Conservation (phyloP, 306 rosid genomes). For the Trifolium pratense region DNA sequence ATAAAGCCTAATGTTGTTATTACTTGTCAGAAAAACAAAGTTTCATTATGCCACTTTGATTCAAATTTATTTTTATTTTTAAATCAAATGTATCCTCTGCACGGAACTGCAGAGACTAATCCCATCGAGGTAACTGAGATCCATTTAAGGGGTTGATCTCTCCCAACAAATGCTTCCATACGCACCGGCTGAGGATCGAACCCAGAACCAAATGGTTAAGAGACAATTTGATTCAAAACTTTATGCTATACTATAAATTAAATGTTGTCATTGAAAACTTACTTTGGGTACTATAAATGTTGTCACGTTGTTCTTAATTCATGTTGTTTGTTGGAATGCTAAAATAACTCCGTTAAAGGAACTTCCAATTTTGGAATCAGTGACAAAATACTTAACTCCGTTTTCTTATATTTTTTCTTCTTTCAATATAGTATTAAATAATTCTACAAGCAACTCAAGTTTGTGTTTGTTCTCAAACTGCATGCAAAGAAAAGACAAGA, state of each 20-base stretch:
- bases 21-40: not conserved
- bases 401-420: not conserved
- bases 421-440: slow-evolving; percentile 5
- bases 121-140: no score
- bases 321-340: not conserved
- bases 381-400: not conserved
- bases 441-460: slow-evolving; percentile 3
- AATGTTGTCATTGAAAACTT: no score
- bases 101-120: no score
- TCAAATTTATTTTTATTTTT: no score
- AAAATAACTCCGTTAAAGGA: slow-evolving; percentile 15
- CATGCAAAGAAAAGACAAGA: slow-evolving; percentile 37
- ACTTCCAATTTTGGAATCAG: slow-evolving; percentile 2
- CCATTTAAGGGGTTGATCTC: no score
- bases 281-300: no score
- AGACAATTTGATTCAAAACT: no score
- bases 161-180: no score
- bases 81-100: no score
- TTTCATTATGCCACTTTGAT: slow-evolving; percentile 24
- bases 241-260: not conserved
- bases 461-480: slow-evolving; percentile 22
- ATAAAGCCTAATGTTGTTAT: not conserved
- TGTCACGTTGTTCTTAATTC: not conserved
- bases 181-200: no score
- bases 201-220: no score